phyloP scores from a whole-genome alignment of 352 stramenopile genomes.

The Pythium utonaiense region DNA sequence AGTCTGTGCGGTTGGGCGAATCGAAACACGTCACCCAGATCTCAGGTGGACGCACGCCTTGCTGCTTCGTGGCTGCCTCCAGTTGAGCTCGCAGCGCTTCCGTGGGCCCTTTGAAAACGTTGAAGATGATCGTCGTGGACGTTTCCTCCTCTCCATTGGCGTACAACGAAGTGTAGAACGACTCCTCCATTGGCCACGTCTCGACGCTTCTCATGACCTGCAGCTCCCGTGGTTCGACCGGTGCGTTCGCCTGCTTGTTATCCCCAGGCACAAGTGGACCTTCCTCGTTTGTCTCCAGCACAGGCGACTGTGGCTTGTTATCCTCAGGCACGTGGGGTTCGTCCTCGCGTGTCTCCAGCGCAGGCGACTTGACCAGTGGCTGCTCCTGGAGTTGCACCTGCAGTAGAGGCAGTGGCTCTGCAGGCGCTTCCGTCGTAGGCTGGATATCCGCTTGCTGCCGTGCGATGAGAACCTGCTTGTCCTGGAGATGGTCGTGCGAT shows the following conservation, averaged over 20 bases:
- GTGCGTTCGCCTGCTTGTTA: background rate
- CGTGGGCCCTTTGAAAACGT: conserved; percentile 53
- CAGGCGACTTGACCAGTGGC: no score
- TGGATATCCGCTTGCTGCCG: background rate
- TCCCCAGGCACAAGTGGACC: background rate
- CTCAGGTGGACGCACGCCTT: conserved; percentile 33
- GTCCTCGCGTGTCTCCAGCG: background rate
- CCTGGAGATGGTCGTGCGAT: background rate
- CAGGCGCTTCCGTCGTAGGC: background rate
- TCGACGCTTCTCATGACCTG: background rate
- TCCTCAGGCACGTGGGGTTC: background rate
- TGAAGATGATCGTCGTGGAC: conserved; percentile 74
- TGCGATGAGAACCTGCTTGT: background rate
- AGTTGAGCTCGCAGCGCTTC: conserved; percentile 46
- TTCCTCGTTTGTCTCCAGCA: background rate
- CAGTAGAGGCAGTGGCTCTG: no score
- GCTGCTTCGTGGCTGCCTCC: conserved; percentile 29
- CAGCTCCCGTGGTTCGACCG: background rate
- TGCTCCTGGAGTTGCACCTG: background rate
- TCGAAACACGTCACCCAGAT: conserved; percentile 73
- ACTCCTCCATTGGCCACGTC: conserved; percentile 32
- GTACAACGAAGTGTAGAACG: conserved; percentile 45
- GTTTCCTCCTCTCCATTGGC: conserved; percentile 27
- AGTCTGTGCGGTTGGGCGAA: conserved; percentile 40
- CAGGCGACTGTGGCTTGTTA: no score